Conservation (phyloP, 441 rosid species). For the Populus trichocarpa region DNA sequence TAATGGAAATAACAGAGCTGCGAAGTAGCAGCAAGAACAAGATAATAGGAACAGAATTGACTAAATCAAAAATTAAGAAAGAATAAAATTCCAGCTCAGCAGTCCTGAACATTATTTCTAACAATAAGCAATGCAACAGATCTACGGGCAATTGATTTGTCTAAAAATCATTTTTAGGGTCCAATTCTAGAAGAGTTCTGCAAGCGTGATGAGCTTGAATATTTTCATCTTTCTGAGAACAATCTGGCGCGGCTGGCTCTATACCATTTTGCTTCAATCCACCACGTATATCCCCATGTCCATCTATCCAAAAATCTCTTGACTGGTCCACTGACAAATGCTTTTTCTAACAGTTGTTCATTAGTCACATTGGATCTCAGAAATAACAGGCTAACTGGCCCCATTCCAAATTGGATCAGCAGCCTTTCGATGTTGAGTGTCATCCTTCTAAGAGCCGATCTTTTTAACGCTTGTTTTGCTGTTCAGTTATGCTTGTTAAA, state of each 20-base stretch:
- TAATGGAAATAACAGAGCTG: too few species aligned
- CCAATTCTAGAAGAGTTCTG: constrained; percentile 5
- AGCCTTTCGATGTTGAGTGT: constrained; percentile 4
- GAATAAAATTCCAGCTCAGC: too few species aligned
- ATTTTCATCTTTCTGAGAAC: constrained; percentile 20
- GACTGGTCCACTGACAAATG: constrained; percentile 14
- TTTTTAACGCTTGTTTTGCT: neutral
- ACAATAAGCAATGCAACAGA: neutral
- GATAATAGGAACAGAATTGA: too few species aligned
- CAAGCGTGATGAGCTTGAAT: neutral
- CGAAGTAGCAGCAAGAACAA: too few species aligned
- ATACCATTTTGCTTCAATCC: constrained; percentile 15
- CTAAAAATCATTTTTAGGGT: constrained; percentile 21
- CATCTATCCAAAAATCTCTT: constrained; percentile 19
- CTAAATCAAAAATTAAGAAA: too few species aligned
- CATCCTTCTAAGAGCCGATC: constrained; percentile 5
- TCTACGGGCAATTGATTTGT: constrained; percentile 1
- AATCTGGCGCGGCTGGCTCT: neutral
- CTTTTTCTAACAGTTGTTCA: neutral
- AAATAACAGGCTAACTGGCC: constrained; percentile 12
- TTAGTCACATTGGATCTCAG: constrained; percentile 27
- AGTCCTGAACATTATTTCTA: too few species aligned
- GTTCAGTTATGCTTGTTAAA: constrained; percentile 8
- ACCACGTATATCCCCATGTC: neutral
- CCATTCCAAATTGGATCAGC: constrained; percentile 20